A percentile compares a stretch with the other conserved stretches of the same genome.
These are phyloP conservation scores for Cladosporium sp. DNA, from an alignment of 2,329 filamentous ascomycete species.

Conservation along the genomic window DNA sequence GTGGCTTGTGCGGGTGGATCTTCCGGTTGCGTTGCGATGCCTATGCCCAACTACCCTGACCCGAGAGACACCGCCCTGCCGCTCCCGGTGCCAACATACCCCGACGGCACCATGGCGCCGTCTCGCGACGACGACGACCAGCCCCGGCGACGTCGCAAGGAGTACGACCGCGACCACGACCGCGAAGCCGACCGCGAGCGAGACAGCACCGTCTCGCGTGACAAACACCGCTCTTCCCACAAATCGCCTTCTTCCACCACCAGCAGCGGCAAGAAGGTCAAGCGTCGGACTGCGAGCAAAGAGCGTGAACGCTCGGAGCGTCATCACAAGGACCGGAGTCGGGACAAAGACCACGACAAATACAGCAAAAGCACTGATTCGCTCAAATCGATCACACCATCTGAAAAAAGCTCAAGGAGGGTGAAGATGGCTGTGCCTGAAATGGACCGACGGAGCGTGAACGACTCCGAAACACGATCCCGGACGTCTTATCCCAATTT, in stretches of 20 bases:
- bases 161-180: slow-evolving; percentile 29
- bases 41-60: slow-evolving; percentile 9
- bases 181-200: slow-evolving; percentile 19
- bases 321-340: slow-evolving; percentile 19
- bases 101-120: slow-evolving; percentile 7
- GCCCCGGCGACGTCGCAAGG: slow-evolving; percentile 27
- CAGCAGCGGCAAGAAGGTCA: slow-evolving; percentile 22
- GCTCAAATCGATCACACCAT: slow-evolving; percentile 17
- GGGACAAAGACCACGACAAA: slow-evolving; percentile 17
- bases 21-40: slow-evolving; percentile 4
- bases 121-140: slow-evolving; percentile 19
- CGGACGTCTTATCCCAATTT: slow-evolving; percentile 71
- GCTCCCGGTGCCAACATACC: slow-evolving; percentile 6
- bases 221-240: slow-evolving; percentile 25
- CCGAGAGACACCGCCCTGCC: slow-evolving; percentile 12
- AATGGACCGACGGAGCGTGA: slow-evolving; percentile 41
- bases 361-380: slow-evolving; percentile 18
- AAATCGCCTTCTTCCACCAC: slow-evolving; percentile 26
- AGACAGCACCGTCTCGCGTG: slow-evolving; percentile 15
- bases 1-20: slow-evolving; percentile 2
- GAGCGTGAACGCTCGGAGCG: slow-evolving; percentile 24
- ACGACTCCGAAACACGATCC: slow-evolving; percentile 34
- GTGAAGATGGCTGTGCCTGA: slow-evolving; percentile 38
- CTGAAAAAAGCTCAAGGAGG: slow-evolving; percentile 14
- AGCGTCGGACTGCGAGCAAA: slow-evolving; percentile 22